Conservation (phyloP, 352 stramenopile species). For the Globisporangium perplexum region DNA sequence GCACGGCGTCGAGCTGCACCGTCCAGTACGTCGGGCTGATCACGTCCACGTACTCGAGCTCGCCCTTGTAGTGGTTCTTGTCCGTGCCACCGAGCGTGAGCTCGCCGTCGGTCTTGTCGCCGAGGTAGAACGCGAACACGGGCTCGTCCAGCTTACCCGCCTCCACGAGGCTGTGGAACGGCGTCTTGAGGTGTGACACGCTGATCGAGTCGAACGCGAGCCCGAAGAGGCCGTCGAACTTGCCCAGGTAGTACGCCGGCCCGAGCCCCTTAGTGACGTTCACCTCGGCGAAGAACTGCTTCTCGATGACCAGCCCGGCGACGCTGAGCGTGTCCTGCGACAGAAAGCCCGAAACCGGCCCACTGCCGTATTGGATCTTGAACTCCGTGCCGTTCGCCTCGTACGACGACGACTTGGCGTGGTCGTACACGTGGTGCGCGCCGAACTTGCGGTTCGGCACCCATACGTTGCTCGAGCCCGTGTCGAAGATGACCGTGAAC, state of each 20-base stretch:
- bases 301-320: conserved; percentile 22
- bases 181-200: conserved; percentile 70
- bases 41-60: conserved; percentile 65
- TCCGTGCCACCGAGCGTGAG: conserved; percentile 34
- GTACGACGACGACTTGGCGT: conserved; percentile 56
- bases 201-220: conserved; percentile 85
- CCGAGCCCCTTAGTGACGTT: conserved; percentile 87
- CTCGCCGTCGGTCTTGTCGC: conserved; percentile 29
- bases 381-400: conserved; percentile 69
- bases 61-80: conserved; percentile 78
- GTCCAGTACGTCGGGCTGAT: conserved; percentile 18
- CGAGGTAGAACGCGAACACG: conserved; percentile 90
- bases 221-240: conserved; percentile 93
- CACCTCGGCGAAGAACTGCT: conserved; percentile 85
- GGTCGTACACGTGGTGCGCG: conserved; percentile 51
- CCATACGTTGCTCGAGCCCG: conserved; percentile 27
- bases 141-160: conserved; percentile 57
- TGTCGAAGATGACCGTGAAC: conserved; percentile 32
- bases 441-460: conserved; percentile 19
- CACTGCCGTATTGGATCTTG: conserved; percentile 85
- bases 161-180: conserved; percentile 86
- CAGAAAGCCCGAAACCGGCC: conserved; percentile 72
- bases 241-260: conserved; percentile 83
- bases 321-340: conserved; percentile 53
- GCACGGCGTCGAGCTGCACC: conserved; percentile 30